Evolutionary conservation across 2,329 filamentous ascomycete genomes (phyloP).

Genomic region (Ceratocystis variospora): DNA sequence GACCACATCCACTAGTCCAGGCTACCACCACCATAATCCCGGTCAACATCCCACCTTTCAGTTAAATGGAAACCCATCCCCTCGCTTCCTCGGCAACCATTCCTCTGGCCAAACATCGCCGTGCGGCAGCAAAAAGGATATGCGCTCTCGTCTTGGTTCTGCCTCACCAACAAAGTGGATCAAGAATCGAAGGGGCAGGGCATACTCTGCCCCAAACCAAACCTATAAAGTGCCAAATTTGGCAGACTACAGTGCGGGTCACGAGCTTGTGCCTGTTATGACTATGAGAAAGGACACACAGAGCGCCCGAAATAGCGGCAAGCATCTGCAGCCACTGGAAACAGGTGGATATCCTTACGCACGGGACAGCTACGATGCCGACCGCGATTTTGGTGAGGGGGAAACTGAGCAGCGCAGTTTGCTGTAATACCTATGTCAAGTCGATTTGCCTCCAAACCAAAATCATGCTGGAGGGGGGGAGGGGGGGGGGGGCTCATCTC

Average conservation of each 20-base stretch:
- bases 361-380: slow-evolving; percentile 12
- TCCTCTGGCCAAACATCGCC: not conserved
- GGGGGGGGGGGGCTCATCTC: not conserved
- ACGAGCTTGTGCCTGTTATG: not conserved
- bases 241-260: slow-evolving; percentile 1
- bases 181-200: slow-evolving; percentile 4
- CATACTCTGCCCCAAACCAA: slow-evolving; percentile 14
- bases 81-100: not conserved
- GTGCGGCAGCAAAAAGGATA: not conserved
- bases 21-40: not conserved
- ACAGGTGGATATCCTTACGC: slow-evolving; percentile 4
- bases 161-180: slow-evolving; percentile 15
- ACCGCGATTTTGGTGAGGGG: slow-evolving; percentile 10
- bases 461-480: not conserved
- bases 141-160: slow-evolving; percentile 3
- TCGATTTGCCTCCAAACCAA: not conserved
- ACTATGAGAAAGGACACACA: not conserved
- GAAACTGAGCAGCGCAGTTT: slow-evolving; percentile 13
- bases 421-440: not conserved
- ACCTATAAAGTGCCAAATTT: not conserved
- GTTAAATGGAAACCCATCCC: not conserved
- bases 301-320: not conserved
- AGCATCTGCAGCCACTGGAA: slow-evolving; percentile 4
- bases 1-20: not conserved
- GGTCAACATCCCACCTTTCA: not conserved